phyloP scores from a whole-genome alignment of 495 filamentous ascomycete genomes.

The Cercophora scortea region DNA sequence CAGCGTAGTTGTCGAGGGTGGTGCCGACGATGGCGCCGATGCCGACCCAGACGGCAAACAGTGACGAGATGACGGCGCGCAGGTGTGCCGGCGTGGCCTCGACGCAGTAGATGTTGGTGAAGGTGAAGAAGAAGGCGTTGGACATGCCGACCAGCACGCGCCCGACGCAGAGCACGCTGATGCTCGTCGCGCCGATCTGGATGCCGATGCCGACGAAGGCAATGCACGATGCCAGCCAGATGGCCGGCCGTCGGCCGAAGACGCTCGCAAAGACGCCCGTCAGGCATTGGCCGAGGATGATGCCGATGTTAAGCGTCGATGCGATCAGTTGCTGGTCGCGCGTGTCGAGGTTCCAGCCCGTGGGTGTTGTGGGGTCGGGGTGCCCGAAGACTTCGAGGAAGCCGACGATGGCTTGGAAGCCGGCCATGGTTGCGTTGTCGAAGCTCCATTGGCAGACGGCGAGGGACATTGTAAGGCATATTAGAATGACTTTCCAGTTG shows the following conservation, averaged over 20 bases:
- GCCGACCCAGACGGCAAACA: slow-evolving; percentile 14
- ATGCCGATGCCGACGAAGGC: slow-evolving; percentile 35
- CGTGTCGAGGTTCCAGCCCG: slow-evolving; percentile 6
- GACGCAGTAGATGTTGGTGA: slow-evolving; percentile 43
- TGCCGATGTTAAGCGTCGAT: slow-evolving; percentile 41
- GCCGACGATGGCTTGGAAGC: slow-evolving; percentile 52
- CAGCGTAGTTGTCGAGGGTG: background rate
- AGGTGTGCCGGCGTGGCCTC: slow-evolving; percentile 30
- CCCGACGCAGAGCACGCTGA: slow-evolving; percentile 37
- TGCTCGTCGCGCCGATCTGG: slow-evolving; percentile 38
- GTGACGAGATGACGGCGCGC: slow-evolving; percentile 31
- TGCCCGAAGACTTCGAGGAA: slow-evolving; percentile 39
- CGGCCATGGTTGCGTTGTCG: slow-evolving; percentile 48
- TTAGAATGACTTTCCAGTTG: slow-evolving; percentile 28
- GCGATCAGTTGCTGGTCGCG: slow-evolving; percentile 45
- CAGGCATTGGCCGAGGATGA: slow-evolving; percentile 37
- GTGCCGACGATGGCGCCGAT: background rate
- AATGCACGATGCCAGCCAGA: slow-evolving; percentile 38
- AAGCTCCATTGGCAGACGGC: slow-evolving; percentile 46
- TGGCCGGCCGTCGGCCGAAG: slow-evolving; percentile 36
- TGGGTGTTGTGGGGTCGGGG: background rate
- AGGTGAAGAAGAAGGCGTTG: slow-evolving; percentile 40
- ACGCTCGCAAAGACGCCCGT: slow-evolving; percentile 40
- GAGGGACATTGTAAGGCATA: slow-evolving; percentile 28
- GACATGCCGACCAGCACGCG: slow-evolving; percentile 42